Conservation (phyloP, 306 rosid species). For the Vachellia pachyceras region DNA sequence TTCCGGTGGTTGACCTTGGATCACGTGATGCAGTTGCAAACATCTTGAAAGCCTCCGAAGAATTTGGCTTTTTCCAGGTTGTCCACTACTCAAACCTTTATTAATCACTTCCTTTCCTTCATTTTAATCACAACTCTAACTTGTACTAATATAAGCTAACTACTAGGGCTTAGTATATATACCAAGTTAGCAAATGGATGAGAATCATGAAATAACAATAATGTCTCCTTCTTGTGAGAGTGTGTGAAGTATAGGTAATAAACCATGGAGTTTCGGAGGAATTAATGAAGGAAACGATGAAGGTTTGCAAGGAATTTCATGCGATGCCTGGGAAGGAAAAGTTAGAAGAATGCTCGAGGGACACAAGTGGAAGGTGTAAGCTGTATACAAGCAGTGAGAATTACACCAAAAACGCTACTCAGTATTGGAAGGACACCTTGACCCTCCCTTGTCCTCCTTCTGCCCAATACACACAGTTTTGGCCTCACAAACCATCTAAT, state of each 20-base stretch:
- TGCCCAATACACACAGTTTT: constrained; percentile 51
- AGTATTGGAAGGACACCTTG: constrained; percentile 74
- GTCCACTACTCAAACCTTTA: neutral
- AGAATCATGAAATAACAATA: too few species aligned
- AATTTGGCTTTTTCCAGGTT: constrained; percentile 84
- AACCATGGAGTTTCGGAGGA: constrained; percentile 70
- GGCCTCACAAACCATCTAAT: constrained; percentile 71
- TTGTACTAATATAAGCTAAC: too few species aligned
- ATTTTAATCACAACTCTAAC: neutral
- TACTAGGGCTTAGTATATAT: too few species aligned
- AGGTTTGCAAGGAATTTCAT: constrained; percentile 63
- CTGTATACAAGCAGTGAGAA: constrained; percentile 72
- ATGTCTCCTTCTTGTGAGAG: too few species aligned
- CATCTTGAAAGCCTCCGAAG: constrained; percentile 57
- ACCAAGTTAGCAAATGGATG: too few species aligned
- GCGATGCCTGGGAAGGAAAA: constrained; percentile 68
- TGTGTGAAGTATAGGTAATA: constrained; percentile 49
- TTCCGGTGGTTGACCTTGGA: constrained; percentile 64
- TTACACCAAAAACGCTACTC: constrained; percentile 44
- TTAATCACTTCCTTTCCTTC: too few species aligned
- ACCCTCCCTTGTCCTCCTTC: constrained; percentile 65
- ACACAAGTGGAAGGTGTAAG: constrained; percentile 58
- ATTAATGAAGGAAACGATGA: constrained; percentile 48
- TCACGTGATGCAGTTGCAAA: constrained; percentile 20
- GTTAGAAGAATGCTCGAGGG: constrained; percentile 59